These are phyloP conservation scores for Microdochium paspali DNA, from an alignment of 2,329 filamentous ascomycete genomes.

Conservation along the genomic window DNA sequence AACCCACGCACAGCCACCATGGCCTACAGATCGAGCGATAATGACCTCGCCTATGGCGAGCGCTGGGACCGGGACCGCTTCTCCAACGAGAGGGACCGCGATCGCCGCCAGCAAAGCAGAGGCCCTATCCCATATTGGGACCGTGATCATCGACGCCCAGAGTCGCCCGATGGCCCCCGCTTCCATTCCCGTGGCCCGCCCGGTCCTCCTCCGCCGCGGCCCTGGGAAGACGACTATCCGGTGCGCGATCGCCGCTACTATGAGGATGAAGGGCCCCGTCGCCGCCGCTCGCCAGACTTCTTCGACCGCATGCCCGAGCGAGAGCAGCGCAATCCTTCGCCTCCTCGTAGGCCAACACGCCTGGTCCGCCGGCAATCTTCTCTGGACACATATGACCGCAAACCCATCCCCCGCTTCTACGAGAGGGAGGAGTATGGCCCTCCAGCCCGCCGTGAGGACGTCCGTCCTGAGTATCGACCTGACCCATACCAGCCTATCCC, in stretches of 20 bases:
- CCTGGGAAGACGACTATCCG: conserved; percentile 36
- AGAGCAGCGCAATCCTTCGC: conserved; percentile 36
- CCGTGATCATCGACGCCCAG: conserved; percentile 26
- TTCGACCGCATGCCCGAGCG: conserved; percentile 47
- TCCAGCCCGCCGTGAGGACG: conserved; percentile 45
- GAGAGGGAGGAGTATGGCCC: conserved; percentile 44
- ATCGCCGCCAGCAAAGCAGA: conserved; percentile 40
- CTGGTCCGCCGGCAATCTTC: conserved; percentile 78
- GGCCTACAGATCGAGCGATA: conserved; percentile 20
- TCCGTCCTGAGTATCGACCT: conserved; percentile 41
- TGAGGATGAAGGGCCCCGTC: conserved; percentile 40
- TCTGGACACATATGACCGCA: conserved; percentile 81
- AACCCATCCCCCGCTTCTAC: conserved; percentile 41
- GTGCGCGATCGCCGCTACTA: conserved; percentile 42
- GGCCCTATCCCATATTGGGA: conserved; percentile 37
- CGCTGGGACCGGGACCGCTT: conserved; percentile 50
- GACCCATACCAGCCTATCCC: conserved; percentile 53
- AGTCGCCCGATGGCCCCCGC: not conserved
- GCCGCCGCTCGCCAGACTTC: conserved; percentile 29
- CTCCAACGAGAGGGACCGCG: conserved; percentile 30
- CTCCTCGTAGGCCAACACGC: conserved; percentile 48
- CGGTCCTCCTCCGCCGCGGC: conserved; percentile 22
- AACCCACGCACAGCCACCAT: conserved; percentile 12
- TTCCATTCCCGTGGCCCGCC: conserved; percentile 28
- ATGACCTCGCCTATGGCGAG: conserved; percentile 26